phyloP scores from a whole-genome alignment of 2,329 filamentous ascomycete genomes.

The Fusarium decemcellulare region DNA sequence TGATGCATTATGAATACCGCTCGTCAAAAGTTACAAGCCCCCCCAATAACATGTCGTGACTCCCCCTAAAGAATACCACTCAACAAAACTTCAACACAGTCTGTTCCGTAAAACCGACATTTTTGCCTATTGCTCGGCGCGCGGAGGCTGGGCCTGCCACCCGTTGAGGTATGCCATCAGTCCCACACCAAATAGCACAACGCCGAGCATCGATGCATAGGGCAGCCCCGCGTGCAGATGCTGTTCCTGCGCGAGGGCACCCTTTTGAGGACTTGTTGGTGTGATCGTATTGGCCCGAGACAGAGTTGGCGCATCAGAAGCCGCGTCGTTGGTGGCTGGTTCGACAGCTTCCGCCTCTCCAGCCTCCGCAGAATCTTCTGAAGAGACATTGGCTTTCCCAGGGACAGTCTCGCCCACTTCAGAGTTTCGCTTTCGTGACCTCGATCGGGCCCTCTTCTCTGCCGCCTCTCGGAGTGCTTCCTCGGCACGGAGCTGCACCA shows the following conservation, averaged over 20 bases:
- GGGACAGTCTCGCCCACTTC: constrained; percentile 38
- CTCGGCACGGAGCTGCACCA: constrained; percentile 83
- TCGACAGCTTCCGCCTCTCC: constrained; percentile 33
- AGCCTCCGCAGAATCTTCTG: constrained; percentile 38
- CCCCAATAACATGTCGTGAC: constrained; percentile 41
- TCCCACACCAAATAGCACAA: constrained; percentile 85
- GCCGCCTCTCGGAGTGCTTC: constrained; percentile 64
- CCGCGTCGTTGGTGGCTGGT: constrained; percentile 49
- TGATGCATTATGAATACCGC: constrained; percentile 50
- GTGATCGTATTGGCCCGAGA: constrained; percentile 67
- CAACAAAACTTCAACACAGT: constrained; percentile 31
- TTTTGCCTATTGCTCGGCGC: constrained; percentile 49
- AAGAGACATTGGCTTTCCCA: constrained; percentile 29
- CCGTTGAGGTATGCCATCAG: constrained; percentile 90
- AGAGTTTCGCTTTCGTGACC: constrained; percentile 51
- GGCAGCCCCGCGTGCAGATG: constrained; percentile 71
- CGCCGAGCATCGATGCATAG: constrained; percentile 86
- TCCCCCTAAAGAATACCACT: constrained; percentile 31
- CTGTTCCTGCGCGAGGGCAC: constrained; percentile 58
- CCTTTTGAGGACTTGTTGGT: constrained; percentile 57
- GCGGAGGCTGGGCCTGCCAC: constrained; percentile 70
- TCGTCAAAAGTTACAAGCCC: constrained; percentile 46
- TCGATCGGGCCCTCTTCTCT: constrained; percentile 57
- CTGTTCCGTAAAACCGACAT: constrained; percentile 26
- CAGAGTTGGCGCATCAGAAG: constrained; percentile 58